Evolutionary conservation across 208 protist species (phyloP), one percentile per base, ranked within the genome.

Genomic region (Lotmaria passim): DNA sequence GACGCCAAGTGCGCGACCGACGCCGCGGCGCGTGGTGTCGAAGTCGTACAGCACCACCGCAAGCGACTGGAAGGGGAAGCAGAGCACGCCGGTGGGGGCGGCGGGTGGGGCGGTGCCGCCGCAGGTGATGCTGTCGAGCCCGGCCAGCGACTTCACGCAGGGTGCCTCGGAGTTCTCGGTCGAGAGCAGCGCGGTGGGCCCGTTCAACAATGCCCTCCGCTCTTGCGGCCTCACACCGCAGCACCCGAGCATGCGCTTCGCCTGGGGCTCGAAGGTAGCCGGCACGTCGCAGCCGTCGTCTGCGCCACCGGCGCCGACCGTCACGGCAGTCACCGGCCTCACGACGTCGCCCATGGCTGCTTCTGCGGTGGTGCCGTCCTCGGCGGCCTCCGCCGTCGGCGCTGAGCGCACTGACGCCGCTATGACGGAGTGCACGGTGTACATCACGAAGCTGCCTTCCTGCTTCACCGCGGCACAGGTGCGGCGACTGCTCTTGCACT

Each of bases 371-470:
- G 19, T 19, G 12, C 24, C 66, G 30, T 24, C 46, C 26, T 38
- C 56, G 48, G 43, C 44, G 17, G 33, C 46, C 10, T 28, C 55
- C 24, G 39, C 70, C 39, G 46, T 38, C 8, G 34, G n/a, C 33
- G 44, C 30, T 12, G 68, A 79, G 38, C 80, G 80, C 43, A 33
- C 73, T 14, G 86, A 94, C 36, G 69, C 73, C 21, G 79, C 70
- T 19, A 76, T 76, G 62, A 64, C 61, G 63, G 83, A 86, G 57
- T 81, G 84, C 39, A 95, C 90, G 21, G 90, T 93, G 59, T 95
- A 92, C 65, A 84, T 95, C 47, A 93, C 90, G 31, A 93, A 93
- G 62, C 73, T 95, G 53, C 87, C 90, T 2, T 86, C 83, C 4
- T 76, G 71, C 60, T 71, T 95, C 38, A 85, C 73, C 12, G 56